phyloP scores from a whole-genome alignment of 371 early-diverging fungal species.

The Apophysomyces elegans region DNA sequence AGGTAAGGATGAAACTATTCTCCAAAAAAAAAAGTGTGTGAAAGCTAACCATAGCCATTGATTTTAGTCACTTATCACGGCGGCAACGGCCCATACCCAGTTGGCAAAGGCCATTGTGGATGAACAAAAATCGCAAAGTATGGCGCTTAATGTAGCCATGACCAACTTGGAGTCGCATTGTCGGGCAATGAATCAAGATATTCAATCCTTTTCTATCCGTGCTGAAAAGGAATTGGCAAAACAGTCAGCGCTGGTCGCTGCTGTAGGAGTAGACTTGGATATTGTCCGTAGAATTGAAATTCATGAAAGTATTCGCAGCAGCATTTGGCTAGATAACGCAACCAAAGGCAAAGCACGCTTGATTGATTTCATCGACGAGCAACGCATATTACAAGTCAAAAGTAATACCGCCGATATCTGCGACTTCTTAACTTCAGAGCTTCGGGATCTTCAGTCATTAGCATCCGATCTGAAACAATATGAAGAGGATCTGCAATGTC shows the following conservation, averaged over 20 bases:
- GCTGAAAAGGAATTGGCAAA: constrained; percentile 32
- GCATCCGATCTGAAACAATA: constrained; percentile 19
- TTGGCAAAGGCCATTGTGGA: constrained; percentile 51
- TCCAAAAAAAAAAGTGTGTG: background rate
- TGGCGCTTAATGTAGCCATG: constrained; percentile 64
- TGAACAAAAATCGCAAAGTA: constrained; percentile 57
- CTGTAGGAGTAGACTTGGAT: constrained; percentile 28
- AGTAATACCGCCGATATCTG: constrained; percentile 26
- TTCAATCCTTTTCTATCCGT: constrained; percentile 18
- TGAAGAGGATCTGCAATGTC: constrained; percentile 28
- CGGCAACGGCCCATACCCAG: constrained; percentile 43
- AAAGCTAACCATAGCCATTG: constrained; percentile 12
- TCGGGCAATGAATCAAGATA: constrained; percentile 19
- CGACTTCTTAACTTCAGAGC: constrained; percentile 20
- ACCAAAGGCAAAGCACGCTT: constrained; percentile 13
- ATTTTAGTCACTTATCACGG: constrained; percentile 30
- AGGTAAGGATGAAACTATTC: constrained; percentile 18
- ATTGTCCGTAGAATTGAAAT: constrained; percentile 32
- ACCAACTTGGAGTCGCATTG: constrained; percentile 62
- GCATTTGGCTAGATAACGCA: background rate
- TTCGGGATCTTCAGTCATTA: constrained; percentile 25
- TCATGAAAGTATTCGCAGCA: constrained; percentile 21
- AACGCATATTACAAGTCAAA: constrained; percentile 17
- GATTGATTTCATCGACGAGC: constrained; percentile 35
- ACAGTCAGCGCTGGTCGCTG: constrained; percentile 26